Conservation (phyloP, 2,329 filamentous ascomycete genomes). For the Trichoderma atroviride region DNA sequence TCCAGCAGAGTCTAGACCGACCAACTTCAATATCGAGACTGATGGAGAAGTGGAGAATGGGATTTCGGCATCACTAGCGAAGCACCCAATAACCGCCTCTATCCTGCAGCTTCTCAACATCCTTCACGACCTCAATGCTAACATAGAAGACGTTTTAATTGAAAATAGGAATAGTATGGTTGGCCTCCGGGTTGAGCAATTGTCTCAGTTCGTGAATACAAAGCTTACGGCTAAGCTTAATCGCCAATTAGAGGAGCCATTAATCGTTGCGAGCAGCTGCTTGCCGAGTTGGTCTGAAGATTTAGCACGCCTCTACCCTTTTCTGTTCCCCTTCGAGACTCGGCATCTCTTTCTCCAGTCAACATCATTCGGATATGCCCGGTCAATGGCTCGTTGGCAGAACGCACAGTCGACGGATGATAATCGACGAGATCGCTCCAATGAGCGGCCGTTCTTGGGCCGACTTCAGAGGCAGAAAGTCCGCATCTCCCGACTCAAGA, state of each 20-base stretch:
- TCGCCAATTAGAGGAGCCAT: constrained; percentile 90
- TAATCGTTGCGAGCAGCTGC: constrained; percentile 96
- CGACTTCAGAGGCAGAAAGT: constrained; percentile 95
- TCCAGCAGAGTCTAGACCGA: constrained; percentile 68
- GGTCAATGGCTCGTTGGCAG: constrained; percentile 98
- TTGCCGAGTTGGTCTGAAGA: constrained; percentile 96
- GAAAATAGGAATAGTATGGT: constrained; percentile 69
- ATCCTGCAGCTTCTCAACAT: constrained; percentile 89
- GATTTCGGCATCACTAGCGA: constrained; percentile 77
- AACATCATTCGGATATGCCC: constrained; percentile 95
- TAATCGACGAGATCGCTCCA: constrained; percentile 77
- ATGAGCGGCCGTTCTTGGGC: constrained; percentile 89
- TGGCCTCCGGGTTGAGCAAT: constrained; percentile 75
- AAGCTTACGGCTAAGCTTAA: constrained; percentile 98
- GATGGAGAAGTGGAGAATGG: constrained; percentile 59
- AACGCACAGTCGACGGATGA: constrained; percentile 84
- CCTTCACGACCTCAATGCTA: constrained; percentile 88
- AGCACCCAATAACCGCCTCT: constrained; percentile 80
- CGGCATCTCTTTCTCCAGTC: constrained; percentile 96
- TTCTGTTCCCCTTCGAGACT: constrained; percentile 97
- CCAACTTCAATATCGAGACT: constrained; percentile 53
- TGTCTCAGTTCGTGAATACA: constrained; percentile 96
- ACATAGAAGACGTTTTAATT: constrained; percentile 85
- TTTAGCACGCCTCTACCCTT: constrained; percentile 88
- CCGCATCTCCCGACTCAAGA: constrained; percentile 92